Percentiles rank a stretch among this genome's conserved stretches.
phyloP scores from a whole-genome alignment of 2,329 filamentous ascomycete genomes.

The Emmonsiellopsis sp. region DNA sequence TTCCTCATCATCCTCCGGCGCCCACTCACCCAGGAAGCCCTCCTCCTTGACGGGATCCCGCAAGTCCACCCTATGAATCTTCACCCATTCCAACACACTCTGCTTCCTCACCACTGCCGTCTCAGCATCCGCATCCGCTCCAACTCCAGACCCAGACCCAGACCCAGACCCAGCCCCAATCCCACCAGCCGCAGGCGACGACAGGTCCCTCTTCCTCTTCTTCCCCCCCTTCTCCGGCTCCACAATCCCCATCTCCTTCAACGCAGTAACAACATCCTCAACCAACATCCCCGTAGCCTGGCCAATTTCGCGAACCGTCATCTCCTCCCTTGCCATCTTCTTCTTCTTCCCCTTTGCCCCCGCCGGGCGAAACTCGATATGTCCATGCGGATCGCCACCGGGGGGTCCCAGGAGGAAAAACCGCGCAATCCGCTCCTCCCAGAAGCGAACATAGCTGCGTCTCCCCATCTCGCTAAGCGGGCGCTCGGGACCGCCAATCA shows the following conservation, averaged over 20 bases:
- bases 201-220: constrained; percentile 40
- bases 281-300: constrained; percentile 70
- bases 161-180: no score
- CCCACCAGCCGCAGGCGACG: background rate
- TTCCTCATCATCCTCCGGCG: constrained; percentile 32
- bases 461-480: constrained; percentile 79
- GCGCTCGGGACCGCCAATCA: constrained; percentile 87
- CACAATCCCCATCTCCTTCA: constrained; percentile 71
- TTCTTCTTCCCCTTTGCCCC: constrained; percentile 33
- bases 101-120: constrained; percentile 44
- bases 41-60: constrained; percentile 60
- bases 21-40: constrained; percentile 64
- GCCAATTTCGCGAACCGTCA: constrained; percentile 64
- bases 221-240: constrained; percentile 41
- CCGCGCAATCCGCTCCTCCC: constrained; percentile 75
- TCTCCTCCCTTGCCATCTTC: constrained; percentile 32
- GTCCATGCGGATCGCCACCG: constrained; percentile 18
- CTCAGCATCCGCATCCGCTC: constrained; percentile 15
- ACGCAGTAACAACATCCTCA: constrained; percentile 70
- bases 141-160: constrained; percentile 9
- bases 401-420: constrained; percentile 39
- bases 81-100: constrained; percentile 58
- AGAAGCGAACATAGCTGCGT: constrained; percentile 75
- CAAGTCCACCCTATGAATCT: constrained; percentile 52
- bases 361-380: background rate